Conservation (phyloP, 371 early-diverging fungal species). For the Haplosporangium sp. region DNA sequence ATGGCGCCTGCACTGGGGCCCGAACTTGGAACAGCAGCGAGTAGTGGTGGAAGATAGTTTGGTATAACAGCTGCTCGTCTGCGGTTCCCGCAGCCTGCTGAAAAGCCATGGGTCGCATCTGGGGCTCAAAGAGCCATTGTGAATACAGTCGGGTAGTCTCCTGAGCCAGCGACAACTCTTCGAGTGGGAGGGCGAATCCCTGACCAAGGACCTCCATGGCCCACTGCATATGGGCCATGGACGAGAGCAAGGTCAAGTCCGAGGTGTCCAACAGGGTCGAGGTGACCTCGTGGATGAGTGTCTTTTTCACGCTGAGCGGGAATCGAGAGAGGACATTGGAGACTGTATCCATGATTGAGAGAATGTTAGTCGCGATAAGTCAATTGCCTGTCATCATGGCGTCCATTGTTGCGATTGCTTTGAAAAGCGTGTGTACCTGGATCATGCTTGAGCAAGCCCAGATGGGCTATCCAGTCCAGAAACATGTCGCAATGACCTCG, state of each 20-base stretch:
- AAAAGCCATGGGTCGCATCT: slow-evolving; percentile 69
- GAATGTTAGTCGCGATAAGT: slow-evolving; percentile 1
- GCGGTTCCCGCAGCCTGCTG: slow-evolving; percentile 49
- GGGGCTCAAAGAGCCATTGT: slow-evolving; percentile 81
- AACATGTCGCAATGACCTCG: slow-evolving; percentile 57
- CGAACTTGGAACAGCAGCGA: slow-evolving; percentile 76
- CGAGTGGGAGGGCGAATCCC: slow-evolving; percentile 82
- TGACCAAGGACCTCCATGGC: slow-evolving; percentile 87
- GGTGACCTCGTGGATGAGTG: slow-evolving; percentile 73
- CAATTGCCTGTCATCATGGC: neutral
- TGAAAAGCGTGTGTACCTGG: slow-evolving; percentile 62
- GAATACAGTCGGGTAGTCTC: slow-evolving; percentile 75
- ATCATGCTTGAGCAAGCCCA: slow-evolving; percentile 73
- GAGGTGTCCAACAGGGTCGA: slow-evolving; percentile 52
- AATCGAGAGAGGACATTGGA: slow-evolving; percentile 73
- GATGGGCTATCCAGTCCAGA: slow-evolving; percentile 76
- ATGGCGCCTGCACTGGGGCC: slow-evolving; percentile 49
- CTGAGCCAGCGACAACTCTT: slow-evolving; percentile 75
- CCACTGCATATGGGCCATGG: slow-evolving; percentile 84
- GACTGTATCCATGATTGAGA: slow-evolving; percentile 55
- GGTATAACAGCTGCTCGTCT: slow-evolving; percentile 66
- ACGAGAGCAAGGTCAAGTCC: slow-evolving; percentile 66
- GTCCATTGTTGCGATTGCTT: neutral
- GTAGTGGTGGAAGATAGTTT: slow-evolving; percentile 79
- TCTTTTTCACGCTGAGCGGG: slow-evolving; percentile 72